Evolutionary conservation across 2,329 filamentous ascomycete species (phyloP).

Genomic region (Colletotrichum acutatum): DNA sequence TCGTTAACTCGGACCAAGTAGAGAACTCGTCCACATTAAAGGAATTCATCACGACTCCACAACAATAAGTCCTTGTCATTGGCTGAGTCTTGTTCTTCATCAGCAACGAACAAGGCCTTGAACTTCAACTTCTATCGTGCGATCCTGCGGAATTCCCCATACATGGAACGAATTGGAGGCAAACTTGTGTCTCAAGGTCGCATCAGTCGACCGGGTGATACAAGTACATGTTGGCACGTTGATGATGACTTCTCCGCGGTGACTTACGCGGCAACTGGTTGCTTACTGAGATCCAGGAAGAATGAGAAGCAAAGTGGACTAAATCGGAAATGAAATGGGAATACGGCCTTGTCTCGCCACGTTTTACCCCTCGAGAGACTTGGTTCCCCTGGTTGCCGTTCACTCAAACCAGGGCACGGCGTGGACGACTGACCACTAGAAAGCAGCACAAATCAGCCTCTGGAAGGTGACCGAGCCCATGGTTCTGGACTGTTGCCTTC

Average conservation of each 20-base stretch:
- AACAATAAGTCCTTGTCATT: rapidly evolving
- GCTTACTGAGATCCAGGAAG: conserved; percentile 3
- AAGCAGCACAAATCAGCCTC: neutral
- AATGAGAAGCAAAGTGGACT: neutral
- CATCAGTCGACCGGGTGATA: neutral
- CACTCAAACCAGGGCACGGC: neutral
- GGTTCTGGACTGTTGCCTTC: neutral
- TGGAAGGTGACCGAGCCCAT: neutral
- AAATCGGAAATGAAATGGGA: conserved; percentile 5
- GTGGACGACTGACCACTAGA: neutral
- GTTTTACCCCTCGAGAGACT: no score
- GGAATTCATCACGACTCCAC: no score
- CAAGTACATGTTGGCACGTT: no score
- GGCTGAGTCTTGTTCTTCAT: neutral
- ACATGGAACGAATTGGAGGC: neutral
- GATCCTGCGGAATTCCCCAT: neutral
- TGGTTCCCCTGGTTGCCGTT: neutral
- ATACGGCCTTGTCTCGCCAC: neutral
- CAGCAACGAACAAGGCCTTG: neutral
- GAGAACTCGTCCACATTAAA: no score
- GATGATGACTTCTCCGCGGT: neutral
- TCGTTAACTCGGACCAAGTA: no score
- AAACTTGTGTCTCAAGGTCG: no score
- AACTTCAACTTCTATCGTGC: neutral
- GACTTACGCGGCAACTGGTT: neutral